A percentile compares a stretch with the other conserved stretches of the same genome.
phyloP scores from a whole-genome alignment of 2,329 filamentous ascomycete species.

The Neophaeococcomyces aloes region DNA sequence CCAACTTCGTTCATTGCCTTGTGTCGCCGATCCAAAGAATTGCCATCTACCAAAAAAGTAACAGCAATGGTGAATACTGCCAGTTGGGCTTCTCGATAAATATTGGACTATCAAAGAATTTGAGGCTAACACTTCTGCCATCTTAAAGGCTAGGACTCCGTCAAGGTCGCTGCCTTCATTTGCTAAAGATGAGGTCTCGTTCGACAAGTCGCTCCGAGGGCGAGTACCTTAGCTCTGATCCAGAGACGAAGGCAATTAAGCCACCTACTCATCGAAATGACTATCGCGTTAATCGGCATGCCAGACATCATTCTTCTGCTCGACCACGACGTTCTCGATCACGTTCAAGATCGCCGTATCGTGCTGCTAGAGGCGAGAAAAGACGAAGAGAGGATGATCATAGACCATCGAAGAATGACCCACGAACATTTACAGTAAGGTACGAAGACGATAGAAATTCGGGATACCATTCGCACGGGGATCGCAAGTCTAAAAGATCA shows the following conservation, averaged over 20 bases:
- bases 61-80: slow-evolving; percentile 17
- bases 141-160: slow-evolving; percentile 20
- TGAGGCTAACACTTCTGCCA: slow-evolving; percentile 20
- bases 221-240: slow-evolving; percentile 68
- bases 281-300: slow-evolving; percentile 82
- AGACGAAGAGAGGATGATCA: slow-evolving; percentile 33
- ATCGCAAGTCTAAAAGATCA: slow-evolving; percentile 37
- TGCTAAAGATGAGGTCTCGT: slow-evolving; percentile 38
- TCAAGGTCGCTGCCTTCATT: slow-evolving; percentile 16
- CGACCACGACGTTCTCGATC: slow-evolving; percentile 24
- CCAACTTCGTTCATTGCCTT: neutral
- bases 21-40: neutral
- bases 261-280: slow-evolving; percentile 62
- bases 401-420: slow-evolving; percentile 21
- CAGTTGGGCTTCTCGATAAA: slow-evolving; percentile 24
- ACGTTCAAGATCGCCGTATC: slow-evolving; percentile 34
- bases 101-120: slow-evolving; percentile 15
- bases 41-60: neutral
- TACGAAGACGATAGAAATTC: slow-evolving; percentile 31
- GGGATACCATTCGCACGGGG: slow-evolving; percentile 36
- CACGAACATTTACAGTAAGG: slow-evolving; percentile 27
- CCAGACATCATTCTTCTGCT: slow-evolving; percentile 57
- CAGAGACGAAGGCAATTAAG: slow-evolving; percentile 73
- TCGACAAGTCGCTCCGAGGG: slow-evolving; percentile 68
- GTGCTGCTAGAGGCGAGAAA: slow-evolving; percentile 32